Evolutionary conservation across 23 red algal genomes (phyloP).

Genomic region (Gracilariopsis chorda): DNA sequence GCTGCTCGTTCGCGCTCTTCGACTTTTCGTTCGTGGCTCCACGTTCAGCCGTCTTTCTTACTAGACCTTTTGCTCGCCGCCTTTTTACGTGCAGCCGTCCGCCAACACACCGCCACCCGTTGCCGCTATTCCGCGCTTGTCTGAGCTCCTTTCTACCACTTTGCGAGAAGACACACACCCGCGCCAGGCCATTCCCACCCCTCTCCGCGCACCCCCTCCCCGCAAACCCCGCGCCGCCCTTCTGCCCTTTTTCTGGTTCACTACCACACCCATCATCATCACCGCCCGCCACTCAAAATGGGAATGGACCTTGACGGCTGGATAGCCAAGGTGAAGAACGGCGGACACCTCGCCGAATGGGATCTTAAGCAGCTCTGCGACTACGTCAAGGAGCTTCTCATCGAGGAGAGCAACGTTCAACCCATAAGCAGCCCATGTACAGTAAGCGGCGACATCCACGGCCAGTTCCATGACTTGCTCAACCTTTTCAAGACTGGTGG

Average conservation of each 20-base stretch:
- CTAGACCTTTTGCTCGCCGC: no score
- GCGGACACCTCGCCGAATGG: conserved; percentile 84
- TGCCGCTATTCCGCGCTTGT: no score
- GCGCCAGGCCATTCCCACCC: no score
- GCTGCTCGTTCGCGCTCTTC: no score
- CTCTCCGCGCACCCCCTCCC: no score
- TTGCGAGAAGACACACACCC: no score
- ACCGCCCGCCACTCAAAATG: conserved; percentile 29
- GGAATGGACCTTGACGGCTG: conserved; percentile 91
- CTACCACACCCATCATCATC: not conserved
- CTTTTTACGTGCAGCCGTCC: no score
- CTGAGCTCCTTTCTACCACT: no score
- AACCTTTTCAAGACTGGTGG: conserved; percentile 96
- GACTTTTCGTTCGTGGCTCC: no score
- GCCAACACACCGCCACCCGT: no score
- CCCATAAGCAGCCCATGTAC: conserved; percentile 91
- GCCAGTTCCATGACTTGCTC: conserved; percentile 98
- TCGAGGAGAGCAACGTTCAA: conserved; percentile 99
- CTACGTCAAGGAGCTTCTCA: conserved; percentile 99
- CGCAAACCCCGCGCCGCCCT: not conserved
- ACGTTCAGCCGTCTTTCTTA: no score
- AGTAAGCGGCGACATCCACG: conserved; percentile 96
- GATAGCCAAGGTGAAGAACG: conserved; percentile 88
- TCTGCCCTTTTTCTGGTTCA: not conserved
- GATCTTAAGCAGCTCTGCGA: conserved; percentile 99